Percentiles rank a stretch among this genome's conserved stretches.
These are phyloP conservation scores for Podospora pseudoanserina DNA, from an alignment of 495 filamentous ascomycete genomes.

Conservation along the genomic window DNA sequence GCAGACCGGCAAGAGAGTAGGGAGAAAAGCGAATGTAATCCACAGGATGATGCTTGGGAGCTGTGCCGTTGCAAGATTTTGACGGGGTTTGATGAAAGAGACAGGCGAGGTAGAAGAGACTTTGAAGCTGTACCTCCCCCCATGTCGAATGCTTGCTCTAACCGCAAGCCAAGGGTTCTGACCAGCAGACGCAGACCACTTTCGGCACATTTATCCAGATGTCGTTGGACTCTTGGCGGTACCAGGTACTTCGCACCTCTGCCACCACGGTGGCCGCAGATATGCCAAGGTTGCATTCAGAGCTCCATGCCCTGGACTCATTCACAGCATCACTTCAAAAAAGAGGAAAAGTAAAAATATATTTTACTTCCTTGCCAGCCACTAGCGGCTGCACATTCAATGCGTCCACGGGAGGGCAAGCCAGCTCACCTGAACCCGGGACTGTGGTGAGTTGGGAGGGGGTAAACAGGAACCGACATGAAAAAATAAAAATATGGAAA, in stretches of 20 bases:
- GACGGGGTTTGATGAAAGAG: background rate
- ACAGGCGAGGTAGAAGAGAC: background rate
- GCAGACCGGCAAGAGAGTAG: background rate
- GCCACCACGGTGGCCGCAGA: background rate
- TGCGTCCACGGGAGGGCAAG: background rate
- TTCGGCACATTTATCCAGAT: constrained; percentile 35
- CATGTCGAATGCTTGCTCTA: background rate
- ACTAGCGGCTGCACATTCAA: background rate
- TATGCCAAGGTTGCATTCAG: background rate
- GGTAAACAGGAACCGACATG: constrained; percentile 1
- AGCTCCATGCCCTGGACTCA: background rate
- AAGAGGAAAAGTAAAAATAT: background rate
- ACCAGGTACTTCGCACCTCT: constrained; percentile 6
- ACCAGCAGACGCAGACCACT: constrained; percentile 12
- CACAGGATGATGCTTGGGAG: background rate
- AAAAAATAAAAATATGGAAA: background rate
- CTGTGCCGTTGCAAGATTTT: constrained; percentile 5
- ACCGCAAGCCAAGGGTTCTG: background rate
- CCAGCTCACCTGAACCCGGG: background rate
- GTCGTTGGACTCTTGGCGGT: constrained; percentile 25
- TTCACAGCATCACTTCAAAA: background rate
- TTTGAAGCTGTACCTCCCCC: constrained; percentile 3
- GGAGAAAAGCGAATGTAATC: background rate
- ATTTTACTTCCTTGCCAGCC: background rate
- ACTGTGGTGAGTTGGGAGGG: constrained; percentile 1